phyloP scores from a whole-genome alignment of 768 basidiomycete genomes.

The Leucosporidium creatinivorum region DNA sequence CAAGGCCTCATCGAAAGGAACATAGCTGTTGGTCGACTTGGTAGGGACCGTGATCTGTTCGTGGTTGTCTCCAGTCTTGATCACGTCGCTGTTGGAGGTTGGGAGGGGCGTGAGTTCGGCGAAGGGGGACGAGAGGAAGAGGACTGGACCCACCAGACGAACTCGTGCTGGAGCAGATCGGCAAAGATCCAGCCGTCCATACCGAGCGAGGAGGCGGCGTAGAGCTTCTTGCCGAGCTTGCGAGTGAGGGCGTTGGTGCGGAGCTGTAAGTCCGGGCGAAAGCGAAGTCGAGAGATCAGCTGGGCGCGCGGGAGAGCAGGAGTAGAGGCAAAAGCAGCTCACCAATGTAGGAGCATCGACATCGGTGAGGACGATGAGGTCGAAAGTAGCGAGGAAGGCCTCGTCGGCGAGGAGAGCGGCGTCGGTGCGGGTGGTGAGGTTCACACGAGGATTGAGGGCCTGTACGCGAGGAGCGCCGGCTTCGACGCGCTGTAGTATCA shows the following conservation, averaged over 20 bases:
- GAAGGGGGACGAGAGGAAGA: slow-evolving; percentile 8
- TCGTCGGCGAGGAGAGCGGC: slow-evolving; percentile 47
- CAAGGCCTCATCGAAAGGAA: slow-evolving; percentile 57
- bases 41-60: slow-evolving; percentile 20
- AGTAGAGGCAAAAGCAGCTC: not conserved
- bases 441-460: slow-evolving; percentile 85
- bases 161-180: slow-evolving; percentile 79
- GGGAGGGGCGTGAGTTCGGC: not conserved
- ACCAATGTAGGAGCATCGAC: slow-evolving; percentile 31
- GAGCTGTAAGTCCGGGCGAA: slow-evolving; percentile 30
- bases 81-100: slow-evolving; percentile 7
- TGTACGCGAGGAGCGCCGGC: slow-evolving; percentile 78
- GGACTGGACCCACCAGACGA: slow-evolving; percentile 61
- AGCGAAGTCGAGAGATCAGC: slow-evolving; percentile 9
- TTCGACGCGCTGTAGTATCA: slow-evolving; percentile 61
- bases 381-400: slow-evolving; percentile 53
- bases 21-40: slow-evolving; percentile 40
- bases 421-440: slow-evolving; percentile 60
- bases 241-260: slow-evolving; percentile 76
- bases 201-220: slow-evolving; percentile 86
- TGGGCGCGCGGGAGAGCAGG: not conserved
- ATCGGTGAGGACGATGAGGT: slow-evolving; percentile 49
- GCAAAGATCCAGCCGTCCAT: slow-evolving; percentile 89
- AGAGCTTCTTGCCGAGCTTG: slow-evolving; percentile 66
- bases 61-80: slow-evolving; percentile 1